These are phyloP conservation scores for Hypsizygus ulmarius DNA, from an alignment of 1,284 basidiomycete genomes.

Conservation along the genomic window DNA sequence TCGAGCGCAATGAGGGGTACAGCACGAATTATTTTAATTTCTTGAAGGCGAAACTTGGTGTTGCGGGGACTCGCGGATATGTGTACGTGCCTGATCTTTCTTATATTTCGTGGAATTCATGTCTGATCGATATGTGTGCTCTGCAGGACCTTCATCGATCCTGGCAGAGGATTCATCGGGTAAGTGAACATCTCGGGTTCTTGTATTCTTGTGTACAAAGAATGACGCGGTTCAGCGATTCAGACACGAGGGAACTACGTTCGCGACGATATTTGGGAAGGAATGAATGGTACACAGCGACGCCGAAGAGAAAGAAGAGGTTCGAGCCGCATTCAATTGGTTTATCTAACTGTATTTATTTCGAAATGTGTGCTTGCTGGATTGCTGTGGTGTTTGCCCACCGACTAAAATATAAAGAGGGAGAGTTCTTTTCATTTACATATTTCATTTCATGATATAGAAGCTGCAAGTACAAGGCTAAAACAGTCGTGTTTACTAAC, in stretches of 20 bases:
- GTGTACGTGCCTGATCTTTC: constrained; percentile 34
- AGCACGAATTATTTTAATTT: constrained; percentile 54
- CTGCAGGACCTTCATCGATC: constrained; percentile 53
- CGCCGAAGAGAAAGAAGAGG: too few relatives aligned
- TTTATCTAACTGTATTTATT: too few relatives aligned
- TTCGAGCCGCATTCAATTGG: too few relatives aligned
- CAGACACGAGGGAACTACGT: constrained; percentile 47
- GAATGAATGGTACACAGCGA: too few relatives aligned
- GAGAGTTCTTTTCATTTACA: too few relatives aligned
- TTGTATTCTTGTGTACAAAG: not conserved
- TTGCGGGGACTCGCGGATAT: constrained; percentile 54
- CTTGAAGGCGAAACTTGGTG: constrained; percentile 50
- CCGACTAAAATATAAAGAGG: too few relatives aligned
- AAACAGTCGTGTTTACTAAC: too few relatives aligned
- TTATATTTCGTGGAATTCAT: constrained; percentile 1
- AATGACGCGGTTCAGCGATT: not conserved
- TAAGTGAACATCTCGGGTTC: constrained; percentile 28
- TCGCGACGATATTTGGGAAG: constrained; percentile 42
- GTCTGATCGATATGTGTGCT: not conserved
- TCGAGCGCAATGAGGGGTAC: constrained; percentile 47
- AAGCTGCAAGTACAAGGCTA: too few relatives aligned
- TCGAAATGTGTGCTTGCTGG: too few relatives aligned
- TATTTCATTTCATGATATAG: too few relatives aligned
- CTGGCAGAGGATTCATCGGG: constrained; percentile 56
- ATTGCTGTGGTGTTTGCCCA: too few relatives aligned